A percentile compares a stretch with the other conserved stretches of the same genome.
Evolutionary conservation across 23 red algal species (phyloP).

Genomic region (Cyanidioschyzon merolae): DNA sequence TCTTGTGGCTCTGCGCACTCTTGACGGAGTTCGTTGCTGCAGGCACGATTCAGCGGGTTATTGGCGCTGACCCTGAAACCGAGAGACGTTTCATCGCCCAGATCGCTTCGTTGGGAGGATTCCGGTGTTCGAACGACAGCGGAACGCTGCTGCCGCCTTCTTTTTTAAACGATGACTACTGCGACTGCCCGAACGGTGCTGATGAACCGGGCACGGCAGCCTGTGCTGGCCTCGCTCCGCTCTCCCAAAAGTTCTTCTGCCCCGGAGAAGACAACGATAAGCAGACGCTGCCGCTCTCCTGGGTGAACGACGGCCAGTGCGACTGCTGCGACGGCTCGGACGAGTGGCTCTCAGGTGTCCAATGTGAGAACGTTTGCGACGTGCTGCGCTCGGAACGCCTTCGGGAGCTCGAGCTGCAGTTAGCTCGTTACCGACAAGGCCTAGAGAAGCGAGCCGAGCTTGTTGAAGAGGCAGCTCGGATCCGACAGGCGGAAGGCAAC

Average conservation of each 20-base stretch:
- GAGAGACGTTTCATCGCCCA: neutral
- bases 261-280: neutral
- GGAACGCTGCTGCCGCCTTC: neutral
- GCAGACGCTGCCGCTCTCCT: slow-evolving; percentile 19
- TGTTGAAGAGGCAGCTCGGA: neutral
- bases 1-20: too few species aligned
- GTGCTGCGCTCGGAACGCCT: neutral
- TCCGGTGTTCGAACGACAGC: neutral
- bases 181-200: slow-evolving; percentile 71
- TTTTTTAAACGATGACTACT: slow-evolving; percentile 82
- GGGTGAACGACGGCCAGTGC: slow-evolving; percentile 67
- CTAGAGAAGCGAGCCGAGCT: neutral
- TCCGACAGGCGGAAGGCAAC: neutral
- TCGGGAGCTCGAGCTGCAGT: slow-evolving; percentile 11
- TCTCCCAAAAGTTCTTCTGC: slow-evolving; percentile 26
- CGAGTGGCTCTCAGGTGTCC: slow-evolving; percentile 24
- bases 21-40: too few species aligned
- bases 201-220: slow-evolving; percentile 80
- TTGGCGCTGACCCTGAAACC: neutral
- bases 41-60: too few species aligned
- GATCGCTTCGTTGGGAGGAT: neutral
- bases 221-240: slow-evolving; percentile 30
- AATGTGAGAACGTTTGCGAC: slow-evolving; percentile 44
- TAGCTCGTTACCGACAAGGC: neutral
- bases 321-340: slow-evolving; percentile 98